Percentiles rank a stretch among this genome's conserved stretches.
Conservation (phyloP, 1,284 basidiomycete species). For the Trichosporon inkin region DNA sequence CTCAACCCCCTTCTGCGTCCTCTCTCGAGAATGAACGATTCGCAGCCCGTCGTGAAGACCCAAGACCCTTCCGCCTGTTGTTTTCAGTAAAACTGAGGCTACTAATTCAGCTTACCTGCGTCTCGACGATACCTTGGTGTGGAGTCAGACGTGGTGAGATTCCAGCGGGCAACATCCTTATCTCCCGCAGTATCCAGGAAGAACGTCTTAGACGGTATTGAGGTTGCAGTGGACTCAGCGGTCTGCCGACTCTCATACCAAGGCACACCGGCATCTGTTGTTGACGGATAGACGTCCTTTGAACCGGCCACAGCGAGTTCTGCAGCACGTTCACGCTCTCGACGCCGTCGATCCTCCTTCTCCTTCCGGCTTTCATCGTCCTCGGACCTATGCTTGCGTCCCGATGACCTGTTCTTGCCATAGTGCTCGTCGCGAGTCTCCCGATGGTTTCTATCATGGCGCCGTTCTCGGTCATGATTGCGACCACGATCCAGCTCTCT, state of each 20-base stretch:
- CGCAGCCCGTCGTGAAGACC: slow-evolving; percentile 30
- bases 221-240: slow-evolving; percentile 10
- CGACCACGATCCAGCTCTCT: slow-evolving; percentile 9
- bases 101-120: slow-evolving; percentile 22
- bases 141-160: slow-evolving; percentile 16
- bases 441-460: slow-evolving; percentile 11
- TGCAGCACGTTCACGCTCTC: slow-evolving; percentile 13
- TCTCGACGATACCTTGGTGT: slow-evolving; percentile 33
- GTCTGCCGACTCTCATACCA: slow-evolving; percentile 35
- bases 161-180: slow-evolving; percentile 29
- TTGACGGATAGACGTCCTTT: not conserved
- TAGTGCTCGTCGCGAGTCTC: slow-evolving; percentile 13
- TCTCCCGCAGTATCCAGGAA: slow-evolving; percentile 38
- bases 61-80: slow-evolving; percentile 28
- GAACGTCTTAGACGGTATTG: slow-evolving; percentile 19
- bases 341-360: slow-evolving; percentile 19
- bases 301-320: slow-evolving; percentile 7
- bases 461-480: slow-evolving; percentile 5
- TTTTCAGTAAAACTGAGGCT: not conserved
- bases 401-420: not conserved
- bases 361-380: slow-evolving; percentile 16
- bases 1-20: slow-evolving; percentile 35
- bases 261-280: slow-evolving; percentile 23
- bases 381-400: slow-evolving; percentile 6
- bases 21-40: slow-evolving; percentile 27